phyloP scores from a whole-genome alignment of 257 asterid genomes.

The Forsythia suspensa region DNA sequence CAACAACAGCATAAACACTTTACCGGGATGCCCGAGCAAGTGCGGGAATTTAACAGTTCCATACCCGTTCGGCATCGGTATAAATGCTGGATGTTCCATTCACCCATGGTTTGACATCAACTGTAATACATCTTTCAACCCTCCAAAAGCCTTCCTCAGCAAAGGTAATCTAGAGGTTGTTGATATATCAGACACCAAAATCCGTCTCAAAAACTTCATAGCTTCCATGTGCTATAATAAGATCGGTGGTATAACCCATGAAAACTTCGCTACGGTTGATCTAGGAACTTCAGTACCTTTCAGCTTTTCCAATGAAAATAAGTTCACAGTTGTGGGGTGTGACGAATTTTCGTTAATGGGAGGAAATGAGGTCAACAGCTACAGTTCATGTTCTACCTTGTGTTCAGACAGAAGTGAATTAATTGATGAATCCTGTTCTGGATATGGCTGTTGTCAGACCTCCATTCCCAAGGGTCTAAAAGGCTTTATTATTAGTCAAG shows the following conservation, averaged over 20 bases:
- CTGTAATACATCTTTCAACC: slow-evolving; percentile 27
- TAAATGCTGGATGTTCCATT: slow-evolving; percentile 29
- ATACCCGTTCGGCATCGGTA: slow-evolving; percentile 36
- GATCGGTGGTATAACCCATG: not conserved
- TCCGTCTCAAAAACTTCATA: slow-evolving; percentile 17
- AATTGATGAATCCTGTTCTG: slow-evolving; percentile 32
- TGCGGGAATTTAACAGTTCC: slow-evolving; percentile 36
- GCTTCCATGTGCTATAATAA: slow-evolving; percentile 17
- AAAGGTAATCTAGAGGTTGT: slow-evolving; percentile 13
- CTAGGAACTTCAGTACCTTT: not conserved
- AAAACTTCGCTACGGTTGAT: too few species aligned
- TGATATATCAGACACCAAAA: slow-evolving; percentile 13
- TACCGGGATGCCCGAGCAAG: slow-evolving; percentile 32
- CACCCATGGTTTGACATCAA: slow-evolving; percentile 20
- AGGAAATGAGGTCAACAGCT: not conserved
- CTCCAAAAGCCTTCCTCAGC: slow-evolving; percentile 33
- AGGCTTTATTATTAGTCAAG: not conserved
- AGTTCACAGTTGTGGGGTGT: slow-evolving; percentile 36
- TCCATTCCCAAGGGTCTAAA: slow-evolving; percentile 35
- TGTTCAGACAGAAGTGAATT: slow-evolving; percentile 36
- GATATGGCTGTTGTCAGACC: slow-evolving; percentile 45
- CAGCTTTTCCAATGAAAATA: slow-evolving; percentile 28
- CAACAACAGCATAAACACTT: not conserved
- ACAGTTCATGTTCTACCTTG: slow-evolving; percentile 31
- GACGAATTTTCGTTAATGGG: slow-evolving; percentile 17